Conservation (phyloP, 805 yeast genomes). For the Hemisphaericaspora nanyangensis region DNA sequence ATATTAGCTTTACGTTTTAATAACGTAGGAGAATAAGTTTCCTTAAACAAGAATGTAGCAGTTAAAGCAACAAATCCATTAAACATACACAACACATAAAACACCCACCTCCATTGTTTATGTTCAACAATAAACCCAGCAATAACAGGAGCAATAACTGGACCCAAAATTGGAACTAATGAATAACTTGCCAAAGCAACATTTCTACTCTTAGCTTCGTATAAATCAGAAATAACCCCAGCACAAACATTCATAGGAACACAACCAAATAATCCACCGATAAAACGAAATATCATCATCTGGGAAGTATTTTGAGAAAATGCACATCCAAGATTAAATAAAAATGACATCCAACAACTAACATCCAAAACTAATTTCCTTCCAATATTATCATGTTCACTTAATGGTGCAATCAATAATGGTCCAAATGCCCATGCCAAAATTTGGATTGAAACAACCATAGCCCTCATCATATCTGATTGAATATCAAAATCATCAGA, state of each 20-base stretch:
- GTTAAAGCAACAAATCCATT: constrained; percentile 30
- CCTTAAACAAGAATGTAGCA: constrained; percentile 28
- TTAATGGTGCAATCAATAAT: constrained; percentile 34
- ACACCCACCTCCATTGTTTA: constrained; percentile 35
- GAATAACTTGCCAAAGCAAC: constrained; percentile 34
- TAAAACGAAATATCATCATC: constrained; percentile 29
- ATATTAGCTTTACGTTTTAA: constrained; percentile 23
- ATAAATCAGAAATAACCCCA: constrained; percentile 36
- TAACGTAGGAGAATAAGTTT: constrained; percentile 35
- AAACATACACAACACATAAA: constrained; percentile 30
- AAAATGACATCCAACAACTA: constrained; percentile 31
- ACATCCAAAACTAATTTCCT: constrained; percentile 29
- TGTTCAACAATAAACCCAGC: constrained; percentile 32
- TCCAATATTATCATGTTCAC: constrained; percentile 35
- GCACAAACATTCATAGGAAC: constrained; percentile 38
- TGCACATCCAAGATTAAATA: constrained; percentile 35
- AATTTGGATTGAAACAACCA: constrained; percentile 34
- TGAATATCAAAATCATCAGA: constrained; percentile 26
- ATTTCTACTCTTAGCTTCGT: constrained; percentile 28
- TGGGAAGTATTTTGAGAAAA: constrained; percentile 31
- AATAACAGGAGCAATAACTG: constrained; percentile 36
- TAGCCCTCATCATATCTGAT: constrained; percentile 20
- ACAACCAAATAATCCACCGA: constrained; percentile 37
- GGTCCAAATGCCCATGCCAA: constrained; percentile 42
- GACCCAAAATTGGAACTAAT: constrained; percentile 35